Conservation (phyloP, 2,329 filamentous ascomycete genomes). For the Lasiodiplodia gonubiensis region DNA sequence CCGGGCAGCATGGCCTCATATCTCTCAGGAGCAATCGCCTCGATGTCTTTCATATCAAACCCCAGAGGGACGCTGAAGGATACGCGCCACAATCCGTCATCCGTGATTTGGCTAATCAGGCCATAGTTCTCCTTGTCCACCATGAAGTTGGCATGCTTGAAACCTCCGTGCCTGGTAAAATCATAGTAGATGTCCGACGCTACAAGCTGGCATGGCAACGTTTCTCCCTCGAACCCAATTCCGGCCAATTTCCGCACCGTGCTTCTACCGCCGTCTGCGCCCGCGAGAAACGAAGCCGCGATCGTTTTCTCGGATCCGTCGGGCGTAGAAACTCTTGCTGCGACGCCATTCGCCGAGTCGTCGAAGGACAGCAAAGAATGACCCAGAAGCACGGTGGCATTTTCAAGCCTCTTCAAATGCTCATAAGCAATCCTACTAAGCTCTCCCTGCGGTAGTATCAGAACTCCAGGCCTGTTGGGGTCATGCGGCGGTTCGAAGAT, state of each 20-base stretch:
- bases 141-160: slow-evolving; percentile 46
- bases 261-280: slow-evolving; percentile 40
- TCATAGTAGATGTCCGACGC: slow-evolving; percentile 47
- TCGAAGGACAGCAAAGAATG: slow-evolving; percentile 33
- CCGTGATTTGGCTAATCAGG: slow-evolving; percentile 42
- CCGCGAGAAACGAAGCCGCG: slow-evolving; percentile 39
- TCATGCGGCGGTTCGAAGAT: slow-evolving; percentile 35
- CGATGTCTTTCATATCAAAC: slow-evolving; percentile 35
- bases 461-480: slow-evolving; percentile 35
- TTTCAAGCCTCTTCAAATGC: slow-evolving; percentile 30
- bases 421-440: slow-evolving; percentile 40
- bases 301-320: slow-evolving; percentile 31
- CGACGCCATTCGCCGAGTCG: slow-evolving; percentile 23
- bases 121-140: slow-evolving; percentile 47
- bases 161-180: slow-evolving; percentile 46
- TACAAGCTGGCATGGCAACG: slow-evolving; percentile 45
- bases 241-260: slow-evolving; percentile 32
- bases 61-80: slow-evolving; percentile 45
- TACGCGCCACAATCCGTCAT: slow-evolving; percentile 48
- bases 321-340: background rate
- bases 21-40: slow-evolving; percentile 37
- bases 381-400: slow-evolving; percentile 35
- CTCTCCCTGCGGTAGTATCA: slow-evolving; percentile 41
- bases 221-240: slow-evolving; percentile 41
- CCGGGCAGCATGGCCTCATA: slow-evolving; percentile 41